Evolutionary conservation across 2,329 filamentous ascomycete species (phyloP).

Genomic region (Chalaropsis thielavioides): DNA sequence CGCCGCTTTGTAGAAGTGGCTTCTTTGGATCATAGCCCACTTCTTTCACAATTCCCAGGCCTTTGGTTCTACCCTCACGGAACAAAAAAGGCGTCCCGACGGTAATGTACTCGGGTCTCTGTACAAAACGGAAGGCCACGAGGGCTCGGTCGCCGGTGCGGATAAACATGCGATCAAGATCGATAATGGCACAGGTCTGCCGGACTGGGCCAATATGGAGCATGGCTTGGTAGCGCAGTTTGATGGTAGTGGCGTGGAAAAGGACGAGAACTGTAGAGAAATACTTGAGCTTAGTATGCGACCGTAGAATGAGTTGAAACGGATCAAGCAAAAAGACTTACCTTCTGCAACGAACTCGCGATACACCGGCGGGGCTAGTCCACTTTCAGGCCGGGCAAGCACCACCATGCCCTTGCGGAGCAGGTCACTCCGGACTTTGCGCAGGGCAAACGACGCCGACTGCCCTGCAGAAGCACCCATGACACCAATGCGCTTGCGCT

Average conservation of each 20-base stretch:
- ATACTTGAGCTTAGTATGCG: neutral
- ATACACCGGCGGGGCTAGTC: conserved; percentile 54
- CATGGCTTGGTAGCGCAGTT: conserved; percentile 95
- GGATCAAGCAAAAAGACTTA: conserved; percentile 24
- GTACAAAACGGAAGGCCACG: conserved; percentile 89
- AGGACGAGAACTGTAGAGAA: conserved; percentile 66
- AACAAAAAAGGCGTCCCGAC: conserved; percentile 84
- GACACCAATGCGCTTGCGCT: conserved; percentile 81
- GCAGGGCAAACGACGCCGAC: conserved; percentile 80
- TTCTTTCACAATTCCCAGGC: conserved; percentile 82
- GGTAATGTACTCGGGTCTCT: conserved; percentile 80
- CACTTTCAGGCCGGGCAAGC: conserved; percentile 59
- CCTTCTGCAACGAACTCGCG: conserved; percentile 67
- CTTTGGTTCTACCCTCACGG: conserved; percentile 88
- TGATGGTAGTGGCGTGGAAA: conserved; percentile 92
- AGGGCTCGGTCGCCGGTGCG: conserved; percentile 86
- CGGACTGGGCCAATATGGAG: conserved; percentile 88
- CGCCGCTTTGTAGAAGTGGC: neutral
- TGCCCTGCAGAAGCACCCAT: conserved; percentile 82
- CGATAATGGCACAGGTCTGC: conserved; percentile 93
- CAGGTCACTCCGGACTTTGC: conserved; percentile 75
- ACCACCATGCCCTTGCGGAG: conserved; percentile 98
- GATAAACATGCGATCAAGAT: conserved; percentile 91
- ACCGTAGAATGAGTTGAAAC: neutral
- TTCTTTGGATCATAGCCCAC: conserved; percentile 62